phyloP scores from a whole-genome alignment of 345 rosid genomes.

The Firmiana major region DNA sequence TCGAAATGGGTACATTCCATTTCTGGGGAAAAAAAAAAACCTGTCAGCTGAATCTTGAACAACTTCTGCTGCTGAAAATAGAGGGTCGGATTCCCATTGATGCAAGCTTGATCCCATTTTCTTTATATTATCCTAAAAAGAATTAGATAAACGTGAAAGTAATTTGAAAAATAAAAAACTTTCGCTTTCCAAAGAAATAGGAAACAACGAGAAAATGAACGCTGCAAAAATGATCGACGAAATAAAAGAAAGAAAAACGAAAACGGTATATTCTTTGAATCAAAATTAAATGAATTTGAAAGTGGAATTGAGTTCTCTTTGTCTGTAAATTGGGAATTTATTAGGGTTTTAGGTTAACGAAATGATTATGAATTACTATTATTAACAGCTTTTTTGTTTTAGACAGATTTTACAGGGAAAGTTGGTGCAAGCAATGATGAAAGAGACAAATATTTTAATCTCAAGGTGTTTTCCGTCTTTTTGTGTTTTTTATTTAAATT shows the following conservation, averaged over 20 bases:
- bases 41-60: slow-evolving; percentile 64
- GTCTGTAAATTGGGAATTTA: background rate
- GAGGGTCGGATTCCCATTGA: slow-evolving; percentile 60
- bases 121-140: background rate
- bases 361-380: background rate
- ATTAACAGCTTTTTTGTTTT: background rate
- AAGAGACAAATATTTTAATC: background rate
- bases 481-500: background rate
- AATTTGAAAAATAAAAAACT: background rate
- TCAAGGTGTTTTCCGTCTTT: background rate
- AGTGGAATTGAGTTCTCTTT: background rate
- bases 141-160: background rate
- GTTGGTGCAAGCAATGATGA: background rate
- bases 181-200: background rate
- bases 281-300: background rate
- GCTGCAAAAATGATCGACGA: background rate
- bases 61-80: slow-evolving; percentile 60
- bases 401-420: background rate
- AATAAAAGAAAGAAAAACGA: background rate
- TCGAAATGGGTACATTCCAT: background rate
- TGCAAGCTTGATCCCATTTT: slow-evolving; percentile 43
- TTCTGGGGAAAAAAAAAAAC: slow-evolving; percentile 8
- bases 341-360: background rate
- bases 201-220: background rate
- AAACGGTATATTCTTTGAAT: background rate